Base-by-base conservation (phyloP, 306 rosid genomes). In the Dalbergia cochinchinensis region DNA sequence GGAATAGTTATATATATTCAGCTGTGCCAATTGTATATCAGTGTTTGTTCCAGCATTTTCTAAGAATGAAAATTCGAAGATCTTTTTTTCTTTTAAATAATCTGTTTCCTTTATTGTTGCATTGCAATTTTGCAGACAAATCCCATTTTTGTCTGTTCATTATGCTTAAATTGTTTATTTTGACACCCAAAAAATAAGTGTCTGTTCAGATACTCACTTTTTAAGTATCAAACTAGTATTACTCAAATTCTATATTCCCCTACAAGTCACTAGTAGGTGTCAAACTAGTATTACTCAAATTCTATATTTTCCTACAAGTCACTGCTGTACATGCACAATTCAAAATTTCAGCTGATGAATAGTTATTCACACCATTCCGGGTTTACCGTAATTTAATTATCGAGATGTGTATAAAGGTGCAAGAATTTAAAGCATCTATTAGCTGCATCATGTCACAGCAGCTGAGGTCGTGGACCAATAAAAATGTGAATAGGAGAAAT, bases 21-120 rank as follows among this genome's bases (percentile, higher is more conserved):
- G 50, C 31, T 26, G 22, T 55, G 44, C 62, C 33, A 78, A 82
- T 74, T 82, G 86, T 82, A 83, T 15, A 83, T 76, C 70, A 8
- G 15, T 16, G 31, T 4, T 63, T 12, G 5, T 82, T 68, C 72
- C 83, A 57, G 34, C 5, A 34, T 58, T 72, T 7, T 34, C n/a
- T 61, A 57, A 26, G 31, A 26, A 61, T 51, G 33, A 41, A 62
- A 62, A 45, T 60, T 18, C 39, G 71, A 47, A 26, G 31, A 26
- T 26, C 3, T 26, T 20, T 20, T 20, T 26, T 26, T 26, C 2
- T 26, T 26, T 26, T 26, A 1, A 26, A 26, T 26, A 26, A 48
- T 71, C 4, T 55, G 16, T 14, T 37, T 19, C 16, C 51, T 61
- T 50, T 61, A 14, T 75, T 75, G 31, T 74, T 45, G 0, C 53